Evolutionary conservation across 2,329 filamentous ascomycete species (phyloP).

Genomic region (Diaporthe sp.): DNA sequence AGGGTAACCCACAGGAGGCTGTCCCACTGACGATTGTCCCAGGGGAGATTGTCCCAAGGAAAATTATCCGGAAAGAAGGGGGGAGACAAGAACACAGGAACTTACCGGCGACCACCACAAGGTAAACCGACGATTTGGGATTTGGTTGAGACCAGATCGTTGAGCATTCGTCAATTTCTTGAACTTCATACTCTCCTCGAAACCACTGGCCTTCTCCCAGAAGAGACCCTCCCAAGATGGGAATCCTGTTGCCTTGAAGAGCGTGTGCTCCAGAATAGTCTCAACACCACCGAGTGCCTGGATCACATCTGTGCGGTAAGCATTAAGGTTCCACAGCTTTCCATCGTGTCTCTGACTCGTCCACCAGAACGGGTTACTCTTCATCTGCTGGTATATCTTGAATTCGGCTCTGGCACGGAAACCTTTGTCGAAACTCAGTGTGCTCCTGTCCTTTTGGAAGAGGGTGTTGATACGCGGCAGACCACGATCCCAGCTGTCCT

Average conservation of each 20-base stretch:
- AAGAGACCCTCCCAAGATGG: constrained; percentile 97
- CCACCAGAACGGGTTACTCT: constrained; percentile 99
- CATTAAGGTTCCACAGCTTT: constrained; percentile 97
- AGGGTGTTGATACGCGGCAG: constrained; percentile 97
- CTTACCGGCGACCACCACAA: constrained; percentile 79
- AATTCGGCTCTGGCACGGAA: constrained; percentile 97
- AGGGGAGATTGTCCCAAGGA: not conserved
- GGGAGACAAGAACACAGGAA: not conserved
- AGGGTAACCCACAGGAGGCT: not conserved
- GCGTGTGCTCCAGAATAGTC: constrained; percentile 94
- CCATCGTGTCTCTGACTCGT: constrained; percentile 97
- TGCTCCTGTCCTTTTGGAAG: constrained; percentile 98
- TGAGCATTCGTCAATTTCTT: constrained; percentile 99
- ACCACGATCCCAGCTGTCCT: constrained; percentile 98
- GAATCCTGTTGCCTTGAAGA: constrained; percentile 98
- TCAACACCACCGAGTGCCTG: constrained; percentile 97
- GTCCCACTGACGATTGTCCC: not conserved
- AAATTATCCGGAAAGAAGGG: not conserved
- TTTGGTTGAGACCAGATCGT: constrained; percentile 96
- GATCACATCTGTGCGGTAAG: constrained; percentile 96
- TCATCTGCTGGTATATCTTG: constrained; percentile 99
- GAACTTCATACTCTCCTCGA: constrained; percentile 84
- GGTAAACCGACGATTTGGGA: constrained; percentile 98
- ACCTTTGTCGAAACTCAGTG: constrained; percentile 97
- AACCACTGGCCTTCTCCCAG: constrained; percentile 75